phyloP scores from a whole-genome alignment of 2,329 filamentous ascomycete species.

The Neoarthrinium moseri region DNA sequence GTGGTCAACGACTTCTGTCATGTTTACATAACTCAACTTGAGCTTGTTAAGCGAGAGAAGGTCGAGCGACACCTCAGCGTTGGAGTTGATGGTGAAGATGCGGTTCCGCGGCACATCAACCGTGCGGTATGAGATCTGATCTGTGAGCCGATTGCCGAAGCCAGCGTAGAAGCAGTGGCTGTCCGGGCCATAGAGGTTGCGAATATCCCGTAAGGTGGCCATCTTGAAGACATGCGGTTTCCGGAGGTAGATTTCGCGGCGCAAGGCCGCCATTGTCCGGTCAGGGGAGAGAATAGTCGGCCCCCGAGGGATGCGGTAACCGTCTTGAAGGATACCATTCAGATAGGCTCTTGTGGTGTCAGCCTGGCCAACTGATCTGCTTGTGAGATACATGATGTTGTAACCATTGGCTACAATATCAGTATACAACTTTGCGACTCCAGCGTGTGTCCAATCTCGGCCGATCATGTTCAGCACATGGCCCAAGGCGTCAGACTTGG shows the following conservation, averaged over 20 bases:
- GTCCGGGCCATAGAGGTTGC: conserved; percentile 76
- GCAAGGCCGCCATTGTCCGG: conserved; percentile 86
- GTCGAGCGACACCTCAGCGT: conserved; percentile 91
- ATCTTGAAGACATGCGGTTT: conserved; percentile 99
- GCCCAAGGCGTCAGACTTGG: conserved; percentile 91
- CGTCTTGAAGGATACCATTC: conserved; percentile 84
- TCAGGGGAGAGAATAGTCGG: conserved; percentile 96
- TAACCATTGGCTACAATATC: conserved; percentile 96
- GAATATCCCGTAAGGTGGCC: conserved; percentile 93
- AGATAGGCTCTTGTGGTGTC: conserved; percentile 89
- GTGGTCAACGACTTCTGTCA: conserved; percentile 96
- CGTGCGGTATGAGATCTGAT: conserved; percentile 91
- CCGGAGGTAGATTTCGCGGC: conserved; percentile 88
- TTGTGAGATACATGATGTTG: conserved; percentile 98
- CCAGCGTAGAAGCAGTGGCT: conserved; percentile 91
- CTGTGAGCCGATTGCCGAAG: conserved; percentile 94
- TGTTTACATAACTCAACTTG: conserved; percentile 94
- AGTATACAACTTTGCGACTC: conserved; percentile 94
- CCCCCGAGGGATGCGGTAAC: conserved; percentile 80
- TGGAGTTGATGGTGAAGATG: conserved; percentile 98
- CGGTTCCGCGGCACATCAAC: conserved; percentile 92
- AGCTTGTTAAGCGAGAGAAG: conserved; percentile 89
- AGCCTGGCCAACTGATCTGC: conserved; percentile 87
- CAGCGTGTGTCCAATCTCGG: conserved; percentile 95
- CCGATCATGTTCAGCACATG: conserved; percentile 97